Evolutionary conservation across 139 green algal species (phyloP).

Genomic region (Nannochloris sp.): DNA sequence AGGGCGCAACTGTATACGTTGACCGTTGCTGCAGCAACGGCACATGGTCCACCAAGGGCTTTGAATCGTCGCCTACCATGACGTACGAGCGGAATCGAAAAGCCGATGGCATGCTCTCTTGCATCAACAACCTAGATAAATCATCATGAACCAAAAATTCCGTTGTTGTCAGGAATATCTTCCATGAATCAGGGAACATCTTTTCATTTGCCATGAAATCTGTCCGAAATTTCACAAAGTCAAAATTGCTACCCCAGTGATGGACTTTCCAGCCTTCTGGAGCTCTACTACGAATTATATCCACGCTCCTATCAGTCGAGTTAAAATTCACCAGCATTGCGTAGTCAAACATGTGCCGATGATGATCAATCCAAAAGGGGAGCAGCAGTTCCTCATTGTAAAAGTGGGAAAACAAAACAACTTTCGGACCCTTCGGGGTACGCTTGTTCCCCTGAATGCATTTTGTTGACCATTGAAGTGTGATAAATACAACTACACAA

Average conservation of each 20-base stretch:
- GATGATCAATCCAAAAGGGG: neutral
- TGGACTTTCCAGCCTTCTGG: neutral
- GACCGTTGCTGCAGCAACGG: neutral
- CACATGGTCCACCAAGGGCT: slow-evolving; percentile 1
- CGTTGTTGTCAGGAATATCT: slow-evolving; percentile 1
- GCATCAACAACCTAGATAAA: neutral
- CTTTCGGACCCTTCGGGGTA: neutral
- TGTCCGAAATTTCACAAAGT: neutral
- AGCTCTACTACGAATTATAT: neutral
- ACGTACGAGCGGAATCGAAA: neutral
- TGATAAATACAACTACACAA: slow-evolving; percentile 1
- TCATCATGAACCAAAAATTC: slow-evolving; percentile 3
- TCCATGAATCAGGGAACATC: neutral
- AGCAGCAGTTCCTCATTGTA: neutral
- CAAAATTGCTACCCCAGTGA: slow-evolving; percentile 2
- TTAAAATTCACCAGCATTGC: neutral
- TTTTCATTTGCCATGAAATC: neutral
- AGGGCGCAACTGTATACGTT: neutral
- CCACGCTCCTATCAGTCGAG: slow-evolving; percentile 1
- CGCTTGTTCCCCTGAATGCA: neutral
- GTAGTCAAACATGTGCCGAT: neutral
- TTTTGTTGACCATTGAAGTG: neutral
- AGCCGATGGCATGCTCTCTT: neutral
- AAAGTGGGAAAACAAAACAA: slow-evolving; percentile 1
- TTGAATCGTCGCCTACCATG: neutral